Evolutionary conservation across 371 early-diverging fungal species (phyloP).

Genomic region (Mortierella polycephala): DNA sequence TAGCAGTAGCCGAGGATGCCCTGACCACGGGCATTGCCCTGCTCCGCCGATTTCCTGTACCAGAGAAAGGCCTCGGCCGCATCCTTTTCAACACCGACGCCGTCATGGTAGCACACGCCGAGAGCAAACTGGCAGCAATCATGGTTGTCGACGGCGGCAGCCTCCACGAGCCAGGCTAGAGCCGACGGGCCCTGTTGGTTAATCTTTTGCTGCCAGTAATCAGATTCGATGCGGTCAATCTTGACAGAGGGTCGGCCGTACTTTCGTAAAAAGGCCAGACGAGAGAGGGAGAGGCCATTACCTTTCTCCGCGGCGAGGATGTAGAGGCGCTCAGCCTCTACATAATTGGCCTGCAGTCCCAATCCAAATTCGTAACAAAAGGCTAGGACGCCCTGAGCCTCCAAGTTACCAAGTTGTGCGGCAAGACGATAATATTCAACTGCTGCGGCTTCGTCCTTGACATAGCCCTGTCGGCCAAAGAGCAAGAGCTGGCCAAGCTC

Average conservation of each 20-base stretch:
- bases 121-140: conserved; percentile 66
- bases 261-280: conserved; percentile 77
- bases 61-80: conserved; percentile 64
- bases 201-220: conserved; percentile 65
- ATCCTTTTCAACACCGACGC: conserved; percentile 66
- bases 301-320: conserved; percentile 64
- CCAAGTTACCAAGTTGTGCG: conserved; percentile 55
- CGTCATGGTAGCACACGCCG: conserved; percentile 80
- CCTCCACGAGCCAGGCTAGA: conserved; percentile 66
- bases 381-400: conserved; percentile 67
- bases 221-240: conserved; percentile 79
- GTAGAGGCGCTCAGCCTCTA: conserved; percentile 71
- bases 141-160: conserved; percentile 60
- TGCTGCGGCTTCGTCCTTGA: conserved; percentile 58
- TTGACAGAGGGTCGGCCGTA: conserved; percentile 81
- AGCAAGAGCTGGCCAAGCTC: conserved; percentile 61
- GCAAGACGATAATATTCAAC: conserved; percentile 60
- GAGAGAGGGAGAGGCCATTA: conserved; percentile 68
- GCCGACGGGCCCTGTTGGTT: conserved; percentile 56
- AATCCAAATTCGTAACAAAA: conserved; percentile 85
- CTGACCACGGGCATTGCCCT: conserved; percentile 72
- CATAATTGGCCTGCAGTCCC: conserved; percentile 65
- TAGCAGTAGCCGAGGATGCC: conserved; percentile 86
- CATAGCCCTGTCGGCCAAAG: conserved; percentile 65
- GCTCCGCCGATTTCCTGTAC: conserved; percentile 62